These are phyloP conservation scores for Phytophthora ohioensis DNA, from an alignment of 352 stramenopile genomes.

Conservation along the genomic window DNA sequence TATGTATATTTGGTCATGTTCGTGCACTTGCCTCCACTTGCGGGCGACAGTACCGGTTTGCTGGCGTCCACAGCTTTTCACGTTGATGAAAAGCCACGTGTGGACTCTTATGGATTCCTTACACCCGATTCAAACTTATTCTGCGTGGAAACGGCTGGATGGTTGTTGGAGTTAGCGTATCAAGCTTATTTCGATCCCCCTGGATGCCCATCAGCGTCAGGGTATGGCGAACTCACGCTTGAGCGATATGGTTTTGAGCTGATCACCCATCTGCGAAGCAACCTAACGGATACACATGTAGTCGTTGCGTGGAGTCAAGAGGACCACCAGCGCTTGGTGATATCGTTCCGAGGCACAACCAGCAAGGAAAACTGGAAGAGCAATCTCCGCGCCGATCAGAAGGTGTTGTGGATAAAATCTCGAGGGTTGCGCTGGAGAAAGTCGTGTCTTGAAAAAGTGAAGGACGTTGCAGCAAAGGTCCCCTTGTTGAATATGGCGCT, in stretches of 20 bases:
- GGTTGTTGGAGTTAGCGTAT: slow-evolving; percentile 85
- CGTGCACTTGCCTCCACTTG: slow-evolving; percentile 75
- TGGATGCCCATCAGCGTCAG: slow-evolving; percentile 77
- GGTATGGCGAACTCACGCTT: slow-evolving; percentile 78
- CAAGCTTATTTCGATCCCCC: slow-evolving; percentile 90
- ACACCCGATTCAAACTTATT: slow-evolving; percentile 82
- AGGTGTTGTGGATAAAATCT: slow-evolving; percentile 83
- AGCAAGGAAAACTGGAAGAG: slow-evolving; percentile 91
- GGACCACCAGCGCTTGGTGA: slow-evolving; percentile 75
- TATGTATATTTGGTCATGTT: slow-evolving; percentile 89
- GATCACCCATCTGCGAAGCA: slow-evolving; percentile 80
- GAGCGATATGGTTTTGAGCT: slow-evolving; percentile 85
- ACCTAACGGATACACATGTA: slow-evolving; percentile 82
- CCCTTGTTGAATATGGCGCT: slow-evolving; percentile 87
- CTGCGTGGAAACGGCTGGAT: slow-evolving; percentile 87
- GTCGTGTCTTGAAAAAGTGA: slow-evolving; percentile 70
- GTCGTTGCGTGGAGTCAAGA: slow-evolving; percentile 60
- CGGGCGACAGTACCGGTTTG: slow-evolving; percentile 55
- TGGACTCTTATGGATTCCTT: slow-evolving; percentile 73
- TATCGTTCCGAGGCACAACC: slow-evolving; percentile 88
- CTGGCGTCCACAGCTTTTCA: slow-evolving; percentile 78
- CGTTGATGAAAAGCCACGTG: slow-evolving; percentile 66
- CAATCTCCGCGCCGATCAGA: slow-evolving; percentile 86
- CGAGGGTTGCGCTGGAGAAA: slow-evolving; percentile 56
- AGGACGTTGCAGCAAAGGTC: slow-evolving; percentile 76